Conservation (phyloP, 2,329 filamentous ascomycete species). For the Falciphora oryzae region DNA sequence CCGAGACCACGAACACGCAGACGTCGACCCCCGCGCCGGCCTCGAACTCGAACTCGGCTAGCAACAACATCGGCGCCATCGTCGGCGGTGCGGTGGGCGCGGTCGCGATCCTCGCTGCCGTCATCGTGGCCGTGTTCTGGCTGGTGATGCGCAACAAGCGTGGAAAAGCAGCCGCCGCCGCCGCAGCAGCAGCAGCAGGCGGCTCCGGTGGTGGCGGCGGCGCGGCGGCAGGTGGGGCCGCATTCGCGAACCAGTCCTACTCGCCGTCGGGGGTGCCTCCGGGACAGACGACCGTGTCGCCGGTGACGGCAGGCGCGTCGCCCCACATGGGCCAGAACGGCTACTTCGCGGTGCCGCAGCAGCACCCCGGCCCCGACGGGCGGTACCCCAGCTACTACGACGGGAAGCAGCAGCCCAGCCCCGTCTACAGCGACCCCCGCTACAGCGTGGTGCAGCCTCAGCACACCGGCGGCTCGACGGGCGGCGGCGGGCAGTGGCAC, state of each 20-base stretch:
- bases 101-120: neutral
- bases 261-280: neutral
- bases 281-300: neutral
- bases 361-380: neutral
- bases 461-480: neutral
- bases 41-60: neutral
- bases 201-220: no score
- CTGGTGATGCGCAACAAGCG: conserved; percentile 6
- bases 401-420: conserved; percentile 24
- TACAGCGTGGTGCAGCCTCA: neutral
- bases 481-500: neutral
- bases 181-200: neutral
- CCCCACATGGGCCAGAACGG: neutral
- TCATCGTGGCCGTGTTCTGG: neutral
- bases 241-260: neutral
- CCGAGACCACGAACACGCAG: neutral
- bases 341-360: neutral
- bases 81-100: neutral
- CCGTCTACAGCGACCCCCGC: conserved; percentile 22
- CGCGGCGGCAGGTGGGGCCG: neutral
- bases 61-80: conserved; percentile 4
- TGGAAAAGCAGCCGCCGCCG: neutral
- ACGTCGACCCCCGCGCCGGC: neutral
- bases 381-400: conserved; percentile 15
- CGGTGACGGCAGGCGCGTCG: neutral